Base-by-base conservation (phyloP, 2,329 filamentous ascomycete species). In the Fusarium scirpi region DNA sequence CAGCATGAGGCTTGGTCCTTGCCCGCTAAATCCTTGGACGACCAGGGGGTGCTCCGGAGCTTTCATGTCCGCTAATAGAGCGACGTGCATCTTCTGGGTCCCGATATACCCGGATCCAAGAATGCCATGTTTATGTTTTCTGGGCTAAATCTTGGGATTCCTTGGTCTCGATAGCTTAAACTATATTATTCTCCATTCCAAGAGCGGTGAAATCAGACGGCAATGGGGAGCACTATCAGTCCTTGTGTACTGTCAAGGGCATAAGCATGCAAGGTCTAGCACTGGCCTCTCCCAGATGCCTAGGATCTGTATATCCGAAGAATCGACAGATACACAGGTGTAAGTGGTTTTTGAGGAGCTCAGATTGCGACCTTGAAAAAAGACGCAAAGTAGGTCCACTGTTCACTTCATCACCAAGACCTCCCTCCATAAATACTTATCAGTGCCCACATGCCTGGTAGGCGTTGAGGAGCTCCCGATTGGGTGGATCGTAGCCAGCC, bases 61-160 rank as follows among this genome's bases (percentile, higher is more conserved):
- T 47, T 70, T 70, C 53, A 52, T 53, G 38, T 67, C 67, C 67
- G 67, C 67, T 67, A 64, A 70, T 60, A 56, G n/a, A 51, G 54
- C 30, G 46, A 55, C 61, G 62, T 65, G 62, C 45, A 20, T 61
- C 43, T 29, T 52, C 40, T 51, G 62, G 60, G 62, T 46, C 61
- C 49, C 62, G 62, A 65, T 46, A 38, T 46, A 65, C 40, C 62
- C 62, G 62, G 58, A 60, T 64, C 45, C 53, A 65, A 65, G 61
- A 65, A 59, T 65, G 53, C 62, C 61, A 65, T 59, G 24, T 58
- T 41, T 43, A 38, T 38, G 18, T 38, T 38, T 38, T 38, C 34
- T 38, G 11, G 34, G 34, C 34, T n/a, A 29, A n/a, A 27, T 18
- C 13, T 46, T 46, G 62, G 22, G 16, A 9, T 15, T 16, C 22